These are phyloP conservation scores for Bothriochloa decipiens DNA, from an alignment of 176 grass and related monocot genomes.

Conservation along the genomic window DNA sequence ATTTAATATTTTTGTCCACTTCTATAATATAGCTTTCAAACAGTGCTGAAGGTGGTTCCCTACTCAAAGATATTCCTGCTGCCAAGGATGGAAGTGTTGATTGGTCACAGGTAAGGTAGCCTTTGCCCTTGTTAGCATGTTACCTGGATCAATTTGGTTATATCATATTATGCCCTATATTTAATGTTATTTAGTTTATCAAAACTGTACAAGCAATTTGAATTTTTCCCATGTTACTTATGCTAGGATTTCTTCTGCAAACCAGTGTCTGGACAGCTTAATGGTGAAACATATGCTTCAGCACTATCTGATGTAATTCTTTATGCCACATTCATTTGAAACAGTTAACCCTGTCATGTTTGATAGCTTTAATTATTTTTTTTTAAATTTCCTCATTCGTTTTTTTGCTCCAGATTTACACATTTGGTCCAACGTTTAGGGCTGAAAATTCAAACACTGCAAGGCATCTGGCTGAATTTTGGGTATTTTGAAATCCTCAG, in stretches of 20 bases:
- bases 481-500: constrained; percentile 65
- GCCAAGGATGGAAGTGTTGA: constrained; percentile 87
- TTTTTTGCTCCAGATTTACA: constrained; percentile 72
- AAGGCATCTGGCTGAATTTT: constrained; percentile 99
- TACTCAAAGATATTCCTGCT: constrained; percentile 74
- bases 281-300: constrained; percentile 93
- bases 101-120: constrained; percentile 89
- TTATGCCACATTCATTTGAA: constrained; percentile 40
- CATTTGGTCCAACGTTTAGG: constrained; percentile 98
- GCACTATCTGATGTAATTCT: constrained; percentile 89
- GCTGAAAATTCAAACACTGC: constrained; percentile 99
- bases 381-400: constrained; percentile 34
- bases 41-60: constrained; percentile 66
- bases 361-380: constrained; percentile 36
- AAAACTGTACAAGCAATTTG: constrained; percentile 19
- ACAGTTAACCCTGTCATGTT: constrained; percentile 29
- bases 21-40: constrained; percentile 83
- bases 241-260: constrained; percentile 97
- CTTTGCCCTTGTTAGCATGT: constrained; percentile 5
- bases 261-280: constrained; percentile 96
- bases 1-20: constrained; percentile 11
- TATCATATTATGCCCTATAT: constrained; percentile 1
- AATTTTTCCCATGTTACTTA: constrained; percentile 26
- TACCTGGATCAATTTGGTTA: constrained; percentile 18
- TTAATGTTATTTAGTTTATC: constrained; percentile 32